Percentiles rank a stretch among this genome's conserved stretches.
Conservation (phyloP, 2,329 filamentous ascomycete genomes). For the Fusarium clavum region DNA sequence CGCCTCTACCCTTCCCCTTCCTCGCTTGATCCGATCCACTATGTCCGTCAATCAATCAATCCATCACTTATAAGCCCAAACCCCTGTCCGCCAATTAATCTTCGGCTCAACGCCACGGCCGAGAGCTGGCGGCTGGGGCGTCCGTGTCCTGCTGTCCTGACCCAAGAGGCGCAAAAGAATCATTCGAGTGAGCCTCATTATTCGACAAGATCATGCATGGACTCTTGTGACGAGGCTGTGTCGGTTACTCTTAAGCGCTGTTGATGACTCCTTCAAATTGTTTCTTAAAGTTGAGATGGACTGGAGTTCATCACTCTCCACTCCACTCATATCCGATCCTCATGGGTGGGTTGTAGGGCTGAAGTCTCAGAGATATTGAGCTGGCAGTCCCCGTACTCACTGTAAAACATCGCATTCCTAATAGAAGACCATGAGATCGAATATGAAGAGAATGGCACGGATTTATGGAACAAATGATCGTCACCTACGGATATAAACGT, state of each 20-base stretch:
- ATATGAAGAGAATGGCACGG: background rate
- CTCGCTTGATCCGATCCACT: conserved; percentile 20
- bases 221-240: background rate
- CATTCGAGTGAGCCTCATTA: conserved; percentile 32
- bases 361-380: conserved; percentile 9
- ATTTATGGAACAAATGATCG: background rate
- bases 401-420: conserved; percentile 4
- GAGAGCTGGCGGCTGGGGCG: conserved; percentile 14
- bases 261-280: background rate
- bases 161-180: conserved; percentile 17
- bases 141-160: conserved; percentile 4
- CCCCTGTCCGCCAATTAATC: conserved; percentile 19
- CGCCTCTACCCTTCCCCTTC: conserved; percentile 13
- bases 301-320: conserved; percentile 9
- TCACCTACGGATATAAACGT: background rate
- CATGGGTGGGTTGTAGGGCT: conserved; percentile 34
- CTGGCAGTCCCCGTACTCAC: background rate
- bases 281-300: background rate
- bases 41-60: background rate
- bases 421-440: background rate
- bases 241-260: conserved; percentile 1
- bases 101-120: conserved; percentile 22
- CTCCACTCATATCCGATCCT: conserved; percentile 1
- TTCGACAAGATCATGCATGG: conserved; percentile 3
- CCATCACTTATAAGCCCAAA: conserved; percentile 16